Conservation (phyloP, 2,329 filamentous ascomycete species). For the Rhexocercosporidium sp. region DNA sequence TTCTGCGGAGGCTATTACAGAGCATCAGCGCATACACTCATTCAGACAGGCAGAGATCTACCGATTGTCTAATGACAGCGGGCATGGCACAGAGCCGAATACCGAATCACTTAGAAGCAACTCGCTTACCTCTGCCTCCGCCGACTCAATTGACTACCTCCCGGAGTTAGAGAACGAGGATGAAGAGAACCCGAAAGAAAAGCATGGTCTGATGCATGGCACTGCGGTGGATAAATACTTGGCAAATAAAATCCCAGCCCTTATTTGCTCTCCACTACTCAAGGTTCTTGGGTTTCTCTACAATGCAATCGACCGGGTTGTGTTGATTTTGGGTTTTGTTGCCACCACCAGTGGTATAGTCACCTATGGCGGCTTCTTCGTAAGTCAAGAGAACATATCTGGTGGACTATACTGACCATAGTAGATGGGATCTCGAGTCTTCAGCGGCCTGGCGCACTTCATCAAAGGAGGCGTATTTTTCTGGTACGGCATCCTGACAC, state of each 20-base stretch:
- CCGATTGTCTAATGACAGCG: slow-evolving; percentile 73
- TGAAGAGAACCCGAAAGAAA: slow-evolving; percentile 58
- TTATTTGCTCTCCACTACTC: slow-evolving; percentile 62
- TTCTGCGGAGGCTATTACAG: slow-evolving; percentile 58
- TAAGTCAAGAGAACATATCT: slow-evolving; percentile 53
- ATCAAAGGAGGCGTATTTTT: slow-evolving; percentile 96
- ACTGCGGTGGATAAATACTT: slow-evolving; percentile 56
- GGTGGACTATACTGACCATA: slow-evolving; percentile 19
- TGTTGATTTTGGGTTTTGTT: slow-evolving; percentile 79
- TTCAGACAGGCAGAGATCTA: slow-evolving; percentile 47
- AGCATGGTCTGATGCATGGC: slow-evolving; percentile 45
- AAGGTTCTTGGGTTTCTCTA: slow-evolving; percentile 65
- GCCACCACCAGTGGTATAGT: slow-evolving; percentile 74
- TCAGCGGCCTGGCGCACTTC: slow-evolving; percentile 89
- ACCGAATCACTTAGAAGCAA: slow-evolving; percentile 70
- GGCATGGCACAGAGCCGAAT: slow-evolving; percentile 72
- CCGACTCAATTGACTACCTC: slow-evolving; percentile 49
- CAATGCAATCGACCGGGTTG: slow-evolving; percentile 73
- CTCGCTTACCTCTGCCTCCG: slow-evolving; percentile 67
- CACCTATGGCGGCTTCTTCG: slow-evolving; percentile 83
- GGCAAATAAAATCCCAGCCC: slow-evolving; percentile 56
- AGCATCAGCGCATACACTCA: slow-evolving; percentile 53
- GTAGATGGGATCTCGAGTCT: slow-evolving; percentile 69
- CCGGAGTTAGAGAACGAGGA: slow-evolving; percentile 28
- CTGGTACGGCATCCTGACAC: slow-evolving; percentile 85